A percentile compares a stretch with the other conserved stretches of the same genome.
phyloP scores from a whole-genome alignment of 2,329 filamentous ascomycete genomes.

The Scytalidium sp. region DNA sequence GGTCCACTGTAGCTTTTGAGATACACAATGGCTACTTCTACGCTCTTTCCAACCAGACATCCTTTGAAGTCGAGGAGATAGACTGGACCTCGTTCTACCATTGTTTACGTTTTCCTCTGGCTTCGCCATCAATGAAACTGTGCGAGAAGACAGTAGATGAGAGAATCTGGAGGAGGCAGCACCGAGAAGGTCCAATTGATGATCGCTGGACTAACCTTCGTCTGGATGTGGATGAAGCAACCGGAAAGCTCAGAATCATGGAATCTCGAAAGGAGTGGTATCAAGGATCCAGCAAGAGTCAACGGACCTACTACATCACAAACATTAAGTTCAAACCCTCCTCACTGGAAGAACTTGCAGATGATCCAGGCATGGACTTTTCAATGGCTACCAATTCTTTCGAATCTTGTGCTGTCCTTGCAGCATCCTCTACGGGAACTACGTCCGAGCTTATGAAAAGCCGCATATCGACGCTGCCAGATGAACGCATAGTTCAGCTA shows the following conservation, averaged over 20 bases:
- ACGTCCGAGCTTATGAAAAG: neutral
- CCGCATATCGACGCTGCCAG: constrained; percentile 10
- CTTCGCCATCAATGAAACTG: constrained; percentile 35
- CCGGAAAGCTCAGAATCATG: constrained; percentile 56
- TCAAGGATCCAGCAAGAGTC: constrained; percentile 51
- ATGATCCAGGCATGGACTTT: neutral
- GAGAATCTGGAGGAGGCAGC: constrained; percentile 62
- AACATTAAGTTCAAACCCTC: constrained; percentile 39
- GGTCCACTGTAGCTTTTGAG: constrained; percentile 68
- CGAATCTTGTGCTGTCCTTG: neutral
- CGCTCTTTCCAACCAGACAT: constrained; percentile 63
- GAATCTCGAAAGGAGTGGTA: constrained; percentile 70
- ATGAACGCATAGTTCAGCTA: constrained; percentile 20
- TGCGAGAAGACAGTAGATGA: constrained; percentile 41
- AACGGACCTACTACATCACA: constrained; percentile 64
- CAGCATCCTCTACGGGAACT: neutral
- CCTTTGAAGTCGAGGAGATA: constrained; percentile 58
- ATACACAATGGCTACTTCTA: constrained; percentile 66
- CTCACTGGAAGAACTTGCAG: constrained; percentile 8
- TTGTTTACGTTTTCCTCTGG: constrained; percentile 60
- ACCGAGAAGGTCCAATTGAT: constrained; percentile 69
- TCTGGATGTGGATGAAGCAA: constrained; percentile 57
- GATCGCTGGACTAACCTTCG: constrained; percentile 70
- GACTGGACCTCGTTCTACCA: constrained; percentile 70
- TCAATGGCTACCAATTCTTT: neutral